Conservation (phyloP, 2,329 filamentous ascomycete species). For the Verticillium tricorpus region DNA sequence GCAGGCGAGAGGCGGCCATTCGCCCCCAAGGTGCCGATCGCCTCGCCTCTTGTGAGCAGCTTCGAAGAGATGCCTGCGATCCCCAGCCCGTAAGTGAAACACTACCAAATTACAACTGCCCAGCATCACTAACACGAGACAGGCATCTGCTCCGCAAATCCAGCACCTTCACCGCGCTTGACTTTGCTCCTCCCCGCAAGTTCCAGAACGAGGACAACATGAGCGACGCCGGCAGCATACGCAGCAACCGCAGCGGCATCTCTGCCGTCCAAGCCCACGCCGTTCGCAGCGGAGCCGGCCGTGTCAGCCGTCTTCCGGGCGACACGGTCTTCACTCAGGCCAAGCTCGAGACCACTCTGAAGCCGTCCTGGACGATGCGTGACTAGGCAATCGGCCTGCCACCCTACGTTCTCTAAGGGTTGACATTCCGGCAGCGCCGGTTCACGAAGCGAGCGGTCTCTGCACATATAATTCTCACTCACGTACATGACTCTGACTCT, state of each 20-base stretch:
- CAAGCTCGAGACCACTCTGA: conserved; percentile 57
- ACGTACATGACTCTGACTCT: conserved; percentile 1
- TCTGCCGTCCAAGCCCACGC: conserved; percentile 65
- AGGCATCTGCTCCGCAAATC: conserved; percentile 74
- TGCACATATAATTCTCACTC: neutral
- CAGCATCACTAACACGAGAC: conserved; percentile 19
- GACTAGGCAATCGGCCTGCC: conserved; percentile 16
- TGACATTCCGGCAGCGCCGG: conserved; percentile 4
- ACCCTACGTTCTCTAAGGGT: neutral
- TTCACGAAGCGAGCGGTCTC: neutral
- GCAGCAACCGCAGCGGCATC: conserved; percentile 69
- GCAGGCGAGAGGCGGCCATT: conserved; percentile 66
- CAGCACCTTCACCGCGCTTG: conserved; percentile 70
- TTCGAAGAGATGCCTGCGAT: conserved; percentile 84
- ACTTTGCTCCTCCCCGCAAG: conserved; percentile 75
- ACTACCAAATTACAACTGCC: neutral
- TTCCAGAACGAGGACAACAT: conserved; percentile 59
- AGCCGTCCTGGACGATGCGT: conserved; percentile 56
- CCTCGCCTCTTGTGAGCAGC: conserved; percentile 74
- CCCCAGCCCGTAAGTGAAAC: conserved; percentile 75
- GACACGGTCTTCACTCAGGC: conserved; percentile 76
- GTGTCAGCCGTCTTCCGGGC: conserved; percentile 77
- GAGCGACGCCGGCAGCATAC: conserved; percentile 64
- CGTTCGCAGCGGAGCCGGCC: conserved; percentile 78
- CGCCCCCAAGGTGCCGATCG: conserved; percentile 65